Evolutionary conservation across 805 yeast genomes (phyloP), one percentile per base, ranked within the genome.

Genomic region (Nakazawaea wyomingensis): DNA sequence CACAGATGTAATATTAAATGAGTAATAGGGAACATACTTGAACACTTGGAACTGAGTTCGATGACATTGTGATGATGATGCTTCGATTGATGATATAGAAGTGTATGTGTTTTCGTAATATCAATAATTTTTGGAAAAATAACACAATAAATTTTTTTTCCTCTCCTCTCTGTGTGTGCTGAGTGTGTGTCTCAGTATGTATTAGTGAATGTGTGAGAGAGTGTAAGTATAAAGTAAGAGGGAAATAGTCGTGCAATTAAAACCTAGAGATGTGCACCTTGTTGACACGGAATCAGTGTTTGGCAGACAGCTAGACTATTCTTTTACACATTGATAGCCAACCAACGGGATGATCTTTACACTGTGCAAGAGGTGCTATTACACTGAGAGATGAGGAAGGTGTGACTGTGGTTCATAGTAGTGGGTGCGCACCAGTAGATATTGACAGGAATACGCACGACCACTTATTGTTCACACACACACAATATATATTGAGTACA

Each of bases 31-130:
- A 51, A 82, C 89, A 77, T 82, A 82, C 89, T 80, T 83, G 90
- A 70, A 85, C 91, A 76, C 90, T 82, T 80, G 85, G 88, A 71
- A 74, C 71, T 41, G 44, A 34, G 13, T 39, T 39, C 13, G 43
- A 32, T 29, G 44, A 41, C 44, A 41, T 41, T 19, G 14, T 35
- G 37, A 11, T 26, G 24, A 24, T 24, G 11, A 6, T 35, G 27
- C 11, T 24, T 6, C 10, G 6, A 11, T 24, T 24, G 27, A 9
- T 14, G 20, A 16, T 22, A 14, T n/a, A n/a, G n/a, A n/a, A n/a
- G n/a, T n/a, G n/a, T n/a, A n/a, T n/a, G n/a, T n/a, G n/a, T n/a
- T n/a, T n/a, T n/a, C n/a, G n/a, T n/a, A n/a, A n/a, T n/a, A n/a
- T n/a, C n/a, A n/a, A n/a, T n/a, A n/a, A n/a, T n/a, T n/a, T n/a